Evolutionary conservation across 768 basidiomycete species (phyloP).

Genomic region (Paxillus rubicundulus): DNA sequence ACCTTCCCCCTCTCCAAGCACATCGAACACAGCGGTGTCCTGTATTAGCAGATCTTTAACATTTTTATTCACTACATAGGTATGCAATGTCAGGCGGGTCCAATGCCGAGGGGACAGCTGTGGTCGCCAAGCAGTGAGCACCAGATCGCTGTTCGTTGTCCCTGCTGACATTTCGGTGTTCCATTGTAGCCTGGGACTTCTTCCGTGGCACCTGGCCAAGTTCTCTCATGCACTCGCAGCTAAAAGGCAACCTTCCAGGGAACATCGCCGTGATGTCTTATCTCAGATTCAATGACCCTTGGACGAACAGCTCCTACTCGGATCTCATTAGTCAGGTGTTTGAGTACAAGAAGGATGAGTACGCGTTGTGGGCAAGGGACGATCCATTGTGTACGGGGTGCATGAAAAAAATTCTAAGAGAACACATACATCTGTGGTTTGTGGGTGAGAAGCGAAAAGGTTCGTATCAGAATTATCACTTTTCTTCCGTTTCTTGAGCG

Average conservation of each 20-base stretch:
- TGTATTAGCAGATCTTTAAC: neutral
- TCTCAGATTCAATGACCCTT: neutral
- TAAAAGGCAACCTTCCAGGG: neutral
- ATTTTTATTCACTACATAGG: neutral
- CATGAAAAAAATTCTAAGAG: slow-evolving; percentile 16
- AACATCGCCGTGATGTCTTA: neutral
- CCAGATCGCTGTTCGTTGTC: neutral
- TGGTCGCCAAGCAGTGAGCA: slow-evolving; percentile 25
- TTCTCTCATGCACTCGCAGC: neutral
- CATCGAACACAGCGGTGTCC: neutral
- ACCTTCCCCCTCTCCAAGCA: neutral
- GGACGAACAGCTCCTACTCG: neutral
- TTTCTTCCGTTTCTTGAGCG: neutral
- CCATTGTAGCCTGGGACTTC: slow-evolving; percentile 8
- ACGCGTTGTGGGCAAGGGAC: slow-evolving; percentile 18
- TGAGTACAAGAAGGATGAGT: slow-evolving; percentile 2
- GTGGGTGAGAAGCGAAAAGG: slow-evolving; percentile 21
- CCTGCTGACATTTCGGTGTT: neutral
- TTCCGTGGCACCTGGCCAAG: neutral
- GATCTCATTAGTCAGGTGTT: slow-evolving; percentile 5
- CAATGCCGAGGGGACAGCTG: slow-evolving; percentile 12
- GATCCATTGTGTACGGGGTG: slow-evolving; percentile 30
- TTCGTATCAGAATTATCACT: slow-evolving; percentile 2
- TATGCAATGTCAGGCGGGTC: slow-evolving; percentile 19
- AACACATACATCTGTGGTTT: slow-evolving; percentile 30